Percentiles rank a stretch among this genome's conserved stretches.
Conservation (phyloP, 495 filamentous ascomycete species). For the Talaromyces adpressus region DNA sequence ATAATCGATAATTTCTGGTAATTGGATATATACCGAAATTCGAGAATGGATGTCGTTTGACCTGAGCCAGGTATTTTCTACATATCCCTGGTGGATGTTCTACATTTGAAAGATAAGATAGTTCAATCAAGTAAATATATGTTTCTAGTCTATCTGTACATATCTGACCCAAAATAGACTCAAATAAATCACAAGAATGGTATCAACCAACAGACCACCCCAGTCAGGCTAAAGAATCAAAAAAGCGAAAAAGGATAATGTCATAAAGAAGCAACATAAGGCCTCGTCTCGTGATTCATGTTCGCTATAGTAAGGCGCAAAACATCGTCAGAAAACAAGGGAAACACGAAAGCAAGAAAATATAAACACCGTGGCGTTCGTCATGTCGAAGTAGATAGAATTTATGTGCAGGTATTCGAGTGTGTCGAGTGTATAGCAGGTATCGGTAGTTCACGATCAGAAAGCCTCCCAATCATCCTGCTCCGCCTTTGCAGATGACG, state of each 20-base stretch:
- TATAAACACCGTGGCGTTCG: background rate
- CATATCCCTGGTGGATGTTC: background rate
- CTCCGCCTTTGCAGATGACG: constrained; percentile 15
- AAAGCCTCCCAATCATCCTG: constrained; percentile 28
- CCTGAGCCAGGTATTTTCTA: background rate
- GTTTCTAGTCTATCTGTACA: background rate
- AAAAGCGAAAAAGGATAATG: constrained; percentile 25
- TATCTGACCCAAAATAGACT: background rate
- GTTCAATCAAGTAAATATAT: background rate
- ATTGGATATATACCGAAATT: background rate
- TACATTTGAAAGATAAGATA: background rate
- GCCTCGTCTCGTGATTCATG: constrained; percentile 16
- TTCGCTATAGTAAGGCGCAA: background rate
- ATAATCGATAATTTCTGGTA: background rate
- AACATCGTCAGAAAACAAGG: background rate
- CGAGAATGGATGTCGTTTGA: background rate
- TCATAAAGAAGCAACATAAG: constrained; percentile 16
- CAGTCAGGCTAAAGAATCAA: constrained; percentile 10
- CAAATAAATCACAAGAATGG: background rate
- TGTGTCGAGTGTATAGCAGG: background rate
- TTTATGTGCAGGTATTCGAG: constrained; percentile 5
- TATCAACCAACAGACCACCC: background rate
- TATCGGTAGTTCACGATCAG: background rate
- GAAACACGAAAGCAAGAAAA: background rate
- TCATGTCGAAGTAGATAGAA: background rate